Conservation (phyloP, 2,329 filamentous ascomycete species). For the Talaromyces marneffei region DNA sequence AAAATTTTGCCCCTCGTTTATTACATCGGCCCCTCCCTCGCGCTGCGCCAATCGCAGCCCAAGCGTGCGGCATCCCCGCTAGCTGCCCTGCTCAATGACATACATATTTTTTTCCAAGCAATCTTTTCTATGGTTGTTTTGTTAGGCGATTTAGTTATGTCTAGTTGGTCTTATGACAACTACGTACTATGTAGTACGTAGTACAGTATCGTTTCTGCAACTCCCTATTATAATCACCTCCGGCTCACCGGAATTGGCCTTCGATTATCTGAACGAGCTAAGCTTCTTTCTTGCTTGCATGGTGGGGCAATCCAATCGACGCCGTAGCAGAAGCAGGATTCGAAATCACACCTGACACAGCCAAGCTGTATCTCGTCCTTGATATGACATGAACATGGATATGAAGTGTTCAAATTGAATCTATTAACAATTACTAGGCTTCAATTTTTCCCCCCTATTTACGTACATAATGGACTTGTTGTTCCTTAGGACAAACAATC, state of each 20-base stretch:
- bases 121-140: too few relatives aligned
- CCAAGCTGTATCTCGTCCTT: neutral
- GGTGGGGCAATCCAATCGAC: neutral
- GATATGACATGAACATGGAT: too few relatives aligned
- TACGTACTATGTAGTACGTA: too few relatives aligned
- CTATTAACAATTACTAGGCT: too few relatives aligned
- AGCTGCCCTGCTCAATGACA: neutral
- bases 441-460: too few relatives aligned
- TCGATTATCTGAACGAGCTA: neutral
- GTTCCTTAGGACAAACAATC: neutral
- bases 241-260: too few relatives aligned
- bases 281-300: neutral
- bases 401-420: too few relatives aligned
- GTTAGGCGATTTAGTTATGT: too few relatives aligned
- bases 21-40: neutral
- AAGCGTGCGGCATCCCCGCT: neutral
- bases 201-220: too few relatives aligned
- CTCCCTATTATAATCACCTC: too few relatives aligned
- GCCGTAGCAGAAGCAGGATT: neutral
- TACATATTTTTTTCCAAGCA: neutral
- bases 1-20: slow-evolving; percentile 8
- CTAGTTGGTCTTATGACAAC: too few relatives aligned
- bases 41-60: neutral
- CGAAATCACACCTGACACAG: neutral
- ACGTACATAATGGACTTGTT: neutral